Conservation (phyloP, 1,284 basidiomycete genomes). For the Cryptococcus wingfieldii region DNA sequence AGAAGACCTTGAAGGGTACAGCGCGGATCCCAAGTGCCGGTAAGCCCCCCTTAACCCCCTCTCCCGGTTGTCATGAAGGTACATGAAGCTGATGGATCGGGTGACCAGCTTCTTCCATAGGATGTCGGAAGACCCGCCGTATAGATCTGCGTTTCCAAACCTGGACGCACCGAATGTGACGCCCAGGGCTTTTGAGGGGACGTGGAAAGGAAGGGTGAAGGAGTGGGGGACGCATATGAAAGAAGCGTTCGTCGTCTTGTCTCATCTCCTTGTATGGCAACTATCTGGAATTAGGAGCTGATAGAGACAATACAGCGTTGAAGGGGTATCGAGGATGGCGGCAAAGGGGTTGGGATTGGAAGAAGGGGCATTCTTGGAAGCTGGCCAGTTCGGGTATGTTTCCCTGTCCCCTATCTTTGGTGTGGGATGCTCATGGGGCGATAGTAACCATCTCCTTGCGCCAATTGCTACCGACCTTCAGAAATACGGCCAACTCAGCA, state of each 20-base stretch:
- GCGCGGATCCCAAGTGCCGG: conserved; percentile 84
- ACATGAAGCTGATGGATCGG: not conserved
- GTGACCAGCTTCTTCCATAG: conserved; percentile 70
- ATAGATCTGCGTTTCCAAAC: conserved; percentile 67
- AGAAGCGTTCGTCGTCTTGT: conserved; percentile 59
- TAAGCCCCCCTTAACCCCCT: conserved; percentile 12
- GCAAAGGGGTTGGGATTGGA: conserved; percentile 73
- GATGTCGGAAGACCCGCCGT: conserved; percentile 71
- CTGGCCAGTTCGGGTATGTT: conserved; percentile 69
- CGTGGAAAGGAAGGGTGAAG: conserved; percentile 65
- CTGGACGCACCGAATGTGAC: conserved; percentile 76
- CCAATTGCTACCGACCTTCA: conserved; percentile 82
- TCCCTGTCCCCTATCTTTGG: not conserved
- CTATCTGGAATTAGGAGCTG: not conserved
- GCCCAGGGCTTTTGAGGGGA: conserved; percentile 58
- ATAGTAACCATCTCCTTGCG: conserved; percentile 77
- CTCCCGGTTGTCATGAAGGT: not conserved
- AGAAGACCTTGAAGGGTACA: conserved; percentile 62
- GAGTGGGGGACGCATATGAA: conserved; percentile 84
- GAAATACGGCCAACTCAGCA: conserved; percentile 65
- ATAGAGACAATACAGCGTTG: conserved; percentile 56
- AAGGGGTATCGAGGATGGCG: conserved; percentile 74
- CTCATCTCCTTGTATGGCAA: not conserved
- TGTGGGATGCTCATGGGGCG: not conserved
- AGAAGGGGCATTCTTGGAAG: conserved; percentile 63